These are phyloP conservation scores for Spergularia marina DNA, from an alignment of 148 eudicot genomes.

Conservation along the genomic window DNA sequence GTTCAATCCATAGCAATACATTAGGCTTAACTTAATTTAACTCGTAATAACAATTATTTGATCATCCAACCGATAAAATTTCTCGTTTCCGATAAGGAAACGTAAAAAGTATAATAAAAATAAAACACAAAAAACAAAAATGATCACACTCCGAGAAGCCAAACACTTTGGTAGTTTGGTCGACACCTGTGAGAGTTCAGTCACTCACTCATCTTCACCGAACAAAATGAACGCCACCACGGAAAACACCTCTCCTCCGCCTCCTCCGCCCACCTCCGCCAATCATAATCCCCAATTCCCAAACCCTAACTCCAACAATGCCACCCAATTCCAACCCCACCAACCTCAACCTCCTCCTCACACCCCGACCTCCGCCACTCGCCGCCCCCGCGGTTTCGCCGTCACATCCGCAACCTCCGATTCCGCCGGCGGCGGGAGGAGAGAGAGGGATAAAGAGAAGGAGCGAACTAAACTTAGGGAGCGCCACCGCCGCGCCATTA, in stretches of 20 bases:
- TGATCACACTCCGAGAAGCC: too few relatives aligned
- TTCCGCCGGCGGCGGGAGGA: slow-evolving; percentile 30
- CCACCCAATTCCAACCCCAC: not conserved
- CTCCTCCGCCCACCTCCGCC: slow-evolving; percentile 29
- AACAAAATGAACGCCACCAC: slow-evolving; percentile 33
- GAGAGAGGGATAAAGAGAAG: slow-evolving; percentile 71
- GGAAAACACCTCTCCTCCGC: slow-evolving; percentile 20
- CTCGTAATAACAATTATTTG: too few relatives aligned
- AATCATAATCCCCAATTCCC: slow-evolving; percentile 4
- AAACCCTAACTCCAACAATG: slow-evolving; percentile 25
- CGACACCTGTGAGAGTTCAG: too few relatives aligned
- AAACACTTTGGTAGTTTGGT: too few relatives aligned
- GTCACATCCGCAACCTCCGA: slow-evolving; percentile 31
- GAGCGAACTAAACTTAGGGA: slow-evolving; percentile 72
- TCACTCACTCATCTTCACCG: too few relatives aligned
- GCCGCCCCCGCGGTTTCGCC: slow-evolving; percentile 71
- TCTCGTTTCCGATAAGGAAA: too few relatives aligned
- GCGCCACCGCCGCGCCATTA: slow-evolving; percentile 75
- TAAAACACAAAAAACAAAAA: too few relatives aligned
- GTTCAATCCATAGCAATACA: too few relatives aligned
- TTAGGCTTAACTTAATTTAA: too few relatives aligned
- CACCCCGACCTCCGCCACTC: slow-evolving; percentile 26
- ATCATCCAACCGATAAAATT: too few relatives aligned
- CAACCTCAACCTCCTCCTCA: not conserved
- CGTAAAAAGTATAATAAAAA: too few relatives aligned